Evolutionary conservation across 768 basidiomycete species (phyloP).

Genomic region (Mycena crocata): DNA sequence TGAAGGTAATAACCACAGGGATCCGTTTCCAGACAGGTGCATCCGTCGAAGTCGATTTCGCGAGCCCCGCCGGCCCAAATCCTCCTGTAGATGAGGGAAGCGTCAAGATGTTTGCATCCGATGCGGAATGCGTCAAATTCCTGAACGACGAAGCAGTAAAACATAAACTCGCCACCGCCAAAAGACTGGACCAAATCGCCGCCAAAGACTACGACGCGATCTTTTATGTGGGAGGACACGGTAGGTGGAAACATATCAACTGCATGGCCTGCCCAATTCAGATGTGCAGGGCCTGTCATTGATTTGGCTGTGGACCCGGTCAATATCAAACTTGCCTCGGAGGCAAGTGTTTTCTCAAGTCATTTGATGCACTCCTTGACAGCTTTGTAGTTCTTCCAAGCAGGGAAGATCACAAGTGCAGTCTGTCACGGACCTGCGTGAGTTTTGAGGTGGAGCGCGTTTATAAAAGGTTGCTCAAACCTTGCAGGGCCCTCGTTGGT

Average conservation of each 20-base stretch:
- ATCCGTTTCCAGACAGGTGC: too few relatives aligned
- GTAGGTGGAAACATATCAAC: background rate
- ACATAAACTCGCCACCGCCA: conserved; percentile 64
- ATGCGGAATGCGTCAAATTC: conserved; percentile 69
- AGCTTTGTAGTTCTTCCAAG: conserved; percentile 68
- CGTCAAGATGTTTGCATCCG: conserved; percentile 63
- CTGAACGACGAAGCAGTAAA: conserved; percentile 65
- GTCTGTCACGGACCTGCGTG: conserved; percentile 88
- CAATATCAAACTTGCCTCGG: conserved; percentile 67
- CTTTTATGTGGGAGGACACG: conserved; percentile 77
- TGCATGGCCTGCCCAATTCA: background rate
- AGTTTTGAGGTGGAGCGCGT: conserved; percentile 36
- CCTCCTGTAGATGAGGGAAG: conserved; percentile 75
- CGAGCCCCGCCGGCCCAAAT: conserved; percentile 71
- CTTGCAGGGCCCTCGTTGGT: conserved; percentile 65
- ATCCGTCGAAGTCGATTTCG: too few relatives aligned
- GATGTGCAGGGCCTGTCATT: conserved; percentile 74
- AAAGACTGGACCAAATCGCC: conserved; percentile 70
- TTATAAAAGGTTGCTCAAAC: background rate
- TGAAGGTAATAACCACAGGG: too few relatives aligned
- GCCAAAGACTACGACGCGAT: conserved; percentile 75
- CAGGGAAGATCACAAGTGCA: conserved; percentile 73
- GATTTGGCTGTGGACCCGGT: conserved; percentile 71
- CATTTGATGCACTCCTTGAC: conserved; percentile 4
- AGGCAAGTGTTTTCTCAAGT: conserved; percentile 50